These are phyloP conservation scores for Xylaria sp. DNA, from an alignment of 2,329 filamentous ascomycete genomes.

Conservation along the genomic window DNA sequence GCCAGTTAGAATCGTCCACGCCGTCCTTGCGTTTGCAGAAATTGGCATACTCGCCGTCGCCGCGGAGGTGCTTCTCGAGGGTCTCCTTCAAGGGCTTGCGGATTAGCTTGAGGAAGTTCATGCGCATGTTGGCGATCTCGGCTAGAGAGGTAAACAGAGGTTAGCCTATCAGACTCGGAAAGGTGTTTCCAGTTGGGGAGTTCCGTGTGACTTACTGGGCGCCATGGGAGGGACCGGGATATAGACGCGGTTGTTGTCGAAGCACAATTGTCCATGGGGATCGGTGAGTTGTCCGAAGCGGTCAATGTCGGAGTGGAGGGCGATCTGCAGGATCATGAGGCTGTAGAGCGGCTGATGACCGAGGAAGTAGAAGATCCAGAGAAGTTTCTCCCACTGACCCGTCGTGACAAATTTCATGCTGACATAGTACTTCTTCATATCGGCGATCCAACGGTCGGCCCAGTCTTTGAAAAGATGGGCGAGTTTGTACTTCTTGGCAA, in stretches of 20 bases:
- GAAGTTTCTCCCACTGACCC: constrained; percentile 11
- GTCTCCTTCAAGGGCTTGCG: constrained; percentile 8
- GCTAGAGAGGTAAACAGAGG: background rate
- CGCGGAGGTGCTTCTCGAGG: constrained; percentile 14
- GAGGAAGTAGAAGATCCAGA: constrained; percentile 18
- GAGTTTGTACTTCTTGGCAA: constrained; percentile 19
- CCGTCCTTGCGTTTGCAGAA: constrained; percentile 12
- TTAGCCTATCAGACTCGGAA: background rate
- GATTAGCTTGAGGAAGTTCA: constrained; percentile 12
- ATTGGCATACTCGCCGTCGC: background rate
- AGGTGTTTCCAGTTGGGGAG: background rate
- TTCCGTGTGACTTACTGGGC: constrained; percentile 1
- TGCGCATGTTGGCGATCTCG: constrained; percentile 11
- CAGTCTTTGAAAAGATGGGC: constrained; percentile 5
- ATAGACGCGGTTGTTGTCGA: constrained; percentile 1
- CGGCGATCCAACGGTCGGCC: constrained; percentile 10
- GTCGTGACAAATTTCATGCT: constrained; percentile 9
- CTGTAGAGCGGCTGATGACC: constrained; percentile 18
- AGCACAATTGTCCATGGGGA: constrained; percentile 7
- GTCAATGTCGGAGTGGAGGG: constrained; percentile 12
- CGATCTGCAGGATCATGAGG: constrained; percentile 16
- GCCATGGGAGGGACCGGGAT: constrained; percentile 12
- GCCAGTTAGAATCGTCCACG: constrained; percentile 11
- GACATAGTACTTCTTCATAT: constrained; percentile 14
- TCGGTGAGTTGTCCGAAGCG: constrained; percentile 8